Conservation (phyloP, 306 rosid genomes). For the Carpinus viminea region DNA sequence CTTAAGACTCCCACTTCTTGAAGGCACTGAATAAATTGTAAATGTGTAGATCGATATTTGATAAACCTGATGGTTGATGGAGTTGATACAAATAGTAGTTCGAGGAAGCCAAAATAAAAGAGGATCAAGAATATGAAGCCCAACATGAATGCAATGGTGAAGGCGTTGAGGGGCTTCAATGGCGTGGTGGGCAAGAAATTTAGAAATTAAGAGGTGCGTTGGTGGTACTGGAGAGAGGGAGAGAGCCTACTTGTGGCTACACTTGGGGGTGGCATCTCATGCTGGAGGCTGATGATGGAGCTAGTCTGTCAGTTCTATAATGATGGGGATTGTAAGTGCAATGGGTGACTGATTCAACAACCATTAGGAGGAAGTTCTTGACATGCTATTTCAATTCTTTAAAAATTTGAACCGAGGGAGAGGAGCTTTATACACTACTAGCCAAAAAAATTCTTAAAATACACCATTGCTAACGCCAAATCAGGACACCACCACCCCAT, state of each 20-base stretch:
- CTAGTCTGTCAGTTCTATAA: background rate
- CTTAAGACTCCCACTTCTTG: slow-evolving; percentile 42
- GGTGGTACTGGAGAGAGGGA: background rate
- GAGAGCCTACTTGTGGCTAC: background rate
- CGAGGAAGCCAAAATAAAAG: slow-evolving; percentile 43
- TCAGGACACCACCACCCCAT: background rate
- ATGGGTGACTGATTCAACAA: background rate
- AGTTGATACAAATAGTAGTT: slow-evolving; percentile 33
- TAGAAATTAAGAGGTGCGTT: too few relatives aligned
- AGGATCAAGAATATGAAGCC: slow-evolving; percentile 39
- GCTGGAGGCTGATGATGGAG: background rate
- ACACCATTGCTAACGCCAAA: background rate
- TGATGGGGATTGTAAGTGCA: background rate
- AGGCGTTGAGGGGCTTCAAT: slow-evolving; percentile 41
- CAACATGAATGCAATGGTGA: slow-evolving; percentile 42
- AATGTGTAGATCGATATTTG: slow-evolving; percentile 1
- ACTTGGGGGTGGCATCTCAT: background rate
- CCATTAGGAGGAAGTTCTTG: background rate
- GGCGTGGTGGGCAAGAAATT: slow-evolving; percentile 27
- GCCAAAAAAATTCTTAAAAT: background rate
- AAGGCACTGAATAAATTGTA: too few relatives aligned
- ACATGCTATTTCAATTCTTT: background rate
- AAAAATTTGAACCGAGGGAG: too few relatives aligned
- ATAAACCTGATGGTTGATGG: slow-evolving; percentile 18
- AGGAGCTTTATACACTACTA: background rate